Evolutionary conservation across 495 filamentous ascomycete species (phyloP), one percentile per base, ranked within the genome.

Genomic region (Lasiosphaeria miniovina): DNA sequence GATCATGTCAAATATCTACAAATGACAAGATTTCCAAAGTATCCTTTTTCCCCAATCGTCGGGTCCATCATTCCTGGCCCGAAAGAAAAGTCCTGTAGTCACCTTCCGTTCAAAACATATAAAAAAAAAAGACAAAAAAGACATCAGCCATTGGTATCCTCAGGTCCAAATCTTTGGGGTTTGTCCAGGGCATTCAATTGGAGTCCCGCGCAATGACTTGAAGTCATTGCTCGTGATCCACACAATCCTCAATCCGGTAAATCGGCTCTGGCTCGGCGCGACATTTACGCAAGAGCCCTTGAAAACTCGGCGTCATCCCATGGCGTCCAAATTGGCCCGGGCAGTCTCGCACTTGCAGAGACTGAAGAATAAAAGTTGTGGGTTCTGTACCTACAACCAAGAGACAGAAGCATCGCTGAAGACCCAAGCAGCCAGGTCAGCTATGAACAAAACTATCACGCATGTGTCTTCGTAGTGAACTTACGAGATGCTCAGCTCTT

Each of bases 401-500:
- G 17, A 32, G 17, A 24, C 15, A n/a, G 12, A 51, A 32, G 7
- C 4, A 31, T 11, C 14, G 2, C 46, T n/a, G 10, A 8, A 10
- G 15, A 35, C 32, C 10, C 6, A 32, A 24, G 24, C 24, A 24
- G 24, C 24, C 6, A 6, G 32, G 34, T 40, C 10, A 54, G 52
- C 40, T 6, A 17, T 12, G 15, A 35, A 7, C 41, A 15, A 3
- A 51, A 51, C 10, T 51, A 14, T 4, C 32, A 24, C 24, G 24
- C 15, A 51, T 12, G 8, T n/a, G 32, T 31, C n/a, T 4, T 6
- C 17, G 15, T 7, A 1, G 49, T 51, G 45, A 45, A 54, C 57
- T 65, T 40, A 63, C 61, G 31, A 53, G 36, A 24, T 36, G 52
- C 60, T 68, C 66, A 71, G 49, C 58, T 57, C 56, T 61, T 71